phyloP scores from a whole-genome alignment of 306 rosid species.

The Trichosanthes truncata region DNA sequence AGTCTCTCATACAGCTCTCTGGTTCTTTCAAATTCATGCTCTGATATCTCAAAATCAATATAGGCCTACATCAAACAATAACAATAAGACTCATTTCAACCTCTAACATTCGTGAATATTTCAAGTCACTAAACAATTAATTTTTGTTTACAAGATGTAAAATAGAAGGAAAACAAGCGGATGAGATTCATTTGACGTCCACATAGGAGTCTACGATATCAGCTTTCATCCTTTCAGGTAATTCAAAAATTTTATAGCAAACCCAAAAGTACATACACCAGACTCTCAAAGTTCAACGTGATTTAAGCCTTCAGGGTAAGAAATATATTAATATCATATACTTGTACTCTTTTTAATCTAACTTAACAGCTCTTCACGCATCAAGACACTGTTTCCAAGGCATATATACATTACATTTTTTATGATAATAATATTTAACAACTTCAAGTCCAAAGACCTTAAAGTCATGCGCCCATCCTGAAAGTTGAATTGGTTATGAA shows the following conservation, averaged over 20 bases:
- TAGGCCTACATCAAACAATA: slow-evolving; percentile 50
- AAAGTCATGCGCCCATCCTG: background rate
- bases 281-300: background rate
- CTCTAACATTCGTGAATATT: background rate
- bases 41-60: slow-evolving; percentile 78
- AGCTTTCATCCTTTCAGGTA: background rate
- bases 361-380: background rate
- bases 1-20: slow-evolving; percentile 76
- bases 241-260: background rate
- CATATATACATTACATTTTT: background rate
- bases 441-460: background rate
- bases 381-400: background rate
- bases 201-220: background rate
- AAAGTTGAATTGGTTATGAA: background rate
- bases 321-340: background rate
- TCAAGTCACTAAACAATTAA: background rate
- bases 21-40: slow-evolving; percentile 74
- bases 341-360: background rate
- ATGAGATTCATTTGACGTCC: background rate
- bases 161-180: background rate
- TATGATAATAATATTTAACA: background rate
- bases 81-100: background rate
- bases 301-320: background rate
- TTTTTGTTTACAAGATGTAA: background rate
- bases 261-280: background rate